Conservation (phyloP, 2,329 filamentous ascomycete genomes). For the Raffaelea arxii region DNA sequence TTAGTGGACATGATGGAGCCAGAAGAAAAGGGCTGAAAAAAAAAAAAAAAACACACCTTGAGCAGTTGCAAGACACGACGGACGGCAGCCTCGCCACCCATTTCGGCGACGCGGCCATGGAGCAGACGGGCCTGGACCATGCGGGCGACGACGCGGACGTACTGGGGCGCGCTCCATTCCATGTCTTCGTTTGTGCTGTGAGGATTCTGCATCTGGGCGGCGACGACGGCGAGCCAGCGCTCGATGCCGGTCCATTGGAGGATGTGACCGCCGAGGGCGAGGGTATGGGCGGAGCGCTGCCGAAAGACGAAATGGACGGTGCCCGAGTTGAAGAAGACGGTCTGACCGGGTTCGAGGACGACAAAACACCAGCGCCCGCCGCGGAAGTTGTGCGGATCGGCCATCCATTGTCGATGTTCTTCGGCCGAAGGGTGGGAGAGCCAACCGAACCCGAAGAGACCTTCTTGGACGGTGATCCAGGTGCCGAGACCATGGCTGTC, state of each 20-base stretch:
- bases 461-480: slow-evolving; percentile 24
- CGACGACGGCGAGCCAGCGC: slow-evolving; percentile 20
- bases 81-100: slow-evolving; percentile 13
- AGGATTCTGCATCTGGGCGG: slow-evolving; percentile 18
- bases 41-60: slow-evolving; percentile 1
- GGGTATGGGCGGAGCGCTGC: slow-evolving; percentile 16
- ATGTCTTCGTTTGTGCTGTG: slow-evolving; percentile 22
- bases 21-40: not conserved
- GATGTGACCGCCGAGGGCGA: slow-evolving; percentile 23
- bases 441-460: slow-evolving; percentile 22
- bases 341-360: slow-evolving; percentile 23
- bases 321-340: slow-evolving; percentile 23
- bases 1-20: no score
- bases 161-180: slow-evolving; percentile 16
- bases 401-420: slow-evolving; percentile 18
- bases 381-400: slow-evolving; percentile 14
- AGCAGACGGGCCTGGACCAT: slow-evolving; percentile 12
- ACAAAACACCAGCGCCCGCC: slow-evolving; percentile 22
- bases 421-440: slow-evolving; percentile 18
- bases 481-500: slow-evolving; percentile 24
- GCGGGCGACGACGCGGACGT: slow-evolving; percentile 13
- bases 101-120: slow-evolving; percentile 9
- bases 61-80: slow-evolving; percentile 10
- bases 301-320: slow-evolving; percentile 26
- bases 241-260: slow-evolving; percentile 23